phyloP scores from a whole-genome alignment of 2,329 filamentous ascomycete genomes.

The Byssothecium circinans region DNA sequence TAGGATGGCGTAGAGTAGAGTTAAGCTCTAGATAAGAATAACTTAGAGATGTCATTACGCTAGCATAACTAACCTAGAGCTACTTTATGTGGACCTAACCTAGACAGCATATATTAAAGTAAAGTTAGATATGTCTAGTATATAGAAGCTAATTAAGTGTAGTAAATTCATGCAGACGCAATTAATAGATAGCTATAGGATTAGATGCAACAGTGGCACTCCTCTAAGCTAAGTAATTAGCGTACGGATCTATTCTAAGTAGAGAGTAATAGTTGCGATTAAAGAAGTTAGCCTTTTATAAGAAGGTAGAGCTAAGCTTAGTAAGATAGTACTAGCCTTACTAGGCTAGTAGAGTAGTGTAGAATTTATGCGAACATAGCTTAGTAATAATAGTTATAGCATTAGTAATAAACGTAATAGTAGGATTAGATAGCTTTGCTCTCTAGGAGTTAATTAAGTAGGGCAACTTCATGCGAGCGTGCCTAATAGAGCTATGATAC shows the following conservation, averaged over 20 bases:
- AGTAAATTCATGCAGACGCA: conserved; percentile 11
- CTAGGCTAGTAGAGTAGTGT: conserved; percentile 6
- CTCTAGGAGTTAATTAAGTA: conserved; percentile 11
- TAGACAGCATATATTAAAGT: conserved; percentile 10
- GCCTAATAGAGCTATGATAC: conserved; percentile 7
- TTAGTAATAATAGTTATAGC: conserved; percentile 8
- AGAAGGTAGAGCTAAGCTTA: conserved; percentile 8
- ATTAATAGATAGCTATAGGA: conserved; percentile 13
- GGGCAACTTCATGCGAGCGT: conserved; percentile 8
- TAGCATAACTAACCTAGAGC: conserved; percentile 10
- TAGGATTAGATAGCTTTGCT: conserved; percentile 12
- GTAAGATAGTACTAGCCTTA: conserved; percentile 11
- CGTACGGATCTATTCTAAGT: conserved; percentile 9
- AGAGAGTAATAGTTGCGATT: conserved; percentile 11
- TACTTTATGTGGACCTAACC: conserved; percentile 9
- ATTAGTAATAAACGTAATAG: conserved; percentile 9
- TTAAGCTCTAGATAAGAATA: conserved; percentile 10
- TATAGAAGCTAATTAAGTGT: conserved; percentile 12
- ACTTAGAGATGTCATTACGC: conserved; percentile 11
- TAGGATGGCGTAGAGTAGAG: conserved; percentile 11
- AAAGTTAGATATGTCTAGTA: conserved; percentile 9
- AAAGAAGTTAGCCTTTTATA: conserved; percentile 8
- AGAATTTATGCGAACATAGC: conserved; percentile 12
- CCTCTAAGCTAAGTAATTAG: conserved; percentile 9
- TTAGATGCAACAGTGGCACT: conserved; percentile 10